These are phyloP conservation scores for Penicillium macrosclerotiorum DNA, from an alignment of 495 filamentous ascomycete species.

Conservation along the genomic window DNA sequence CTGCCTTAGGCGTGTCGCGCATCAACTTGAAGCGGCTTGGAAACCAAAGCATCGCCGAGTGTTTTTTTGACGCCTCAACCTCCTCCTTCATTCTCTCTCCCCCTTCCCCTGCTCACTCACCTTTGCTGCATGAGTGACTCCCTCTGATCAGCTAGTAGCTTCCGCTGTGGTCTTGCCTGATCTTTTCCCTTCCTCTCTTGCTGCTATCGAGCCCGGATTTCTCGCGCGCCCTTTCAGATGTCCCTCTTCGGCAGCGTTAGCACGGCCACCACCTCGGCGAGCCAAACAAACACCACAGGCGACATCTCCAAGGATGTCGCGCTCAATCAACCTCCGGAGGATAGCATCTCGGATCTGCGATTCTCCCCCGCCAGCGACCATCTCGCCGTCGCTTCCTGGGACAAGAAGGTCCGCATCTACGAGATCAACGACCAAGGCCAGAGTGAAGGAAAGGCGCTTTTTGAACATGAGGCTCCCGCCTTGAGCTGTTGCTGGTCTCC, in stretches of 20 bases:
- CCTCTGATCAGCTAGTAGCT: too few species aligned
- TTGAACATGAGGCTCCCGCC: constrained; percentile 74
- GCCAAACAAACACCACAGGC: constrained; percentile 70
- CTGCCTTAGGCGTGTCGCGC: too few species aligned
- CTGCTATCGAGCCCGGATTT: background rate
- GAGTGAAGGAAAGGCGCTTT: constrained; percentile 73
- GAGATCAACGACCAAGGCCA: constrained; percentile 70
- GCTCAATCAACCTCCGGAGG: constrained; percentile 72
- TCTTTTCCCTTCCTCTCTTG: background rate
- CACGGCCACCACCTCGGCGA: constrained; percentile 41
- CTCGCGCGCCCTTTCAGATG: constrained; percentile 32
- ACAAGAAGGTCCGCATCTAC: constrained; percentile 91
- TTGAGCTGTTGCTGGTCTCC: constrained; percentile 79
- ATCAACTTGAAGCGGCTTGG: too few species aligned
- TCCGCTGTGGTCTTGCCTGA: background rate
- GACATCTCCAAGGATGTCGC: constrained; percentile 88
- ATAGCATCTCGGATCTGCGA: constrained; percentile 78
- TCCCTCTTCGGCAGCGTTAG: constrained; percentile 62
- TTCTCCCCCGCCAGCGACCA: constrained; percentile 79
- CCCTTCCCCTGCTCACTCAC: too few species aligned
- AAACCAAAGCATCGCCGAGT: too few species aligned
- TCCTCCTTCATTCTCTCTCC: too few species aligned
- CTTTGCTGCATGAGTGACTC: too few species aligned
- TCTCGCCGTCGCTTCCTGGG: constrained; percentile 86
- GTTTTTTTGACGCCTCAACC: too few species aligned